Evolutionary conservation across 129 eudicot species (phyloP).

Genomic region (Gnaphalium uliginosum): DNA sequence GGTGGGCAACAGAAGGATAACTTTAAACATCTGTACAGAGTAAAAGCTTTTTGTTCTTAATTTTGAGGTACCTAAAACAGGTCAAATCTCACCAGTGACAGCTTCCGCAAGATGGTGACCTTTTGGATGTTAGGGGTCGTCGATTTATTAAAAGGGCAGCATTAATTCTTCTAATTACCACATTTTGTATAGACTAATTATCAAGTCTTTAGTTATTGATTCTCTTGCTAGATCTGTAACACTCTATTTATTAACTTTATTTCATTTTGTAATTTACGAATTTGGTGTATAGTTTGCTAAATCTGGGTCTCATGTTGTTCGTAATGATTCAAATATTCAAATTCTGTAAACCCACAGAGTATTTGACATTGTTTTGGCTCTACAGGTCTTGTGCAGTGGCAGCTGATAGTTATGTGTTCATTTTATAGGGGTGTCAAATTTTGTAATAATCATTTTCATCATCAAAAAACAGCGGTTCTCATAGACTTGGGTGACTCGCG

Average conservation of each 20-base stretch:
- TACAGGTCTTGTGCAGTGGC: background rate
- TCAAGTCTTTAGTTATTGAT: slow-evolving; percentile 25
- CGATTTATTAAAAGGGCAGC: slow-evolving; percentile 21
- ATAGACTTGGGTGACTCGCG: background rate
- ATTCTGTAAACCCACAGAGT: slow-evolving; percentile 30
- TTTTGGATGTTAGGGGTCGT: slow-evolving; percentile 12
- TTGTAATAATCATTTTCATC: background rate
- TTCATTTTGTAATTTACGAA: slow-evolving; percentile 24
- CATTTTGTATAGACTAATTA: slow-evolving; percentile 49
- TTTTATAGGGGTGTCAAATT: too few relatives aligned
- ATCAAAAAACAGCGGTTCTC: background rate
- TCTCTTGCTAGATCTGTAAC: slow-evolving; percentile 24
- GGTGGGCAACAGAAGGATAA: slow-evolving; percentile 42
- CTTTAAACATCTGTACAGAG: slow-evolving; percentile 31
- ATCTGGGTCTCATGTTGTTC: slow-evolving; percentile 18
- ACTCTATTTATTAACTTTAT: slow-evolving; percentile 18
- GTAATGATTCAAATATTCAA: slow-evolving; percentile 12
- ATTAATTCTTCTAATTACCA: slow-evolving; percentile 29
- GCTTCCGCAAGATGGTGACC: slow-evolving; percentile 15
- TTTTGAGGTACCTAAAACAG: slow-evolving; percentile 32
- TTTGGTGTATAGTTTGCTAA: slow-evolving; percentile 35
- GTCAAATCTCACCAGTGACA: slow-evolving; percentile 22
- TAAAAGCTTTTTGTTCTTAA: slow-evolving; percentile 34
- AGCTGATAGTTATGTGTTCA: background rate
- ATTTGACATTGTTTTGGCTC: background rate